phyloP scores from a whole-genome alignment of 2,329 filamentous ascomycete genomes.

The Chaetomium sp. region DNA sequence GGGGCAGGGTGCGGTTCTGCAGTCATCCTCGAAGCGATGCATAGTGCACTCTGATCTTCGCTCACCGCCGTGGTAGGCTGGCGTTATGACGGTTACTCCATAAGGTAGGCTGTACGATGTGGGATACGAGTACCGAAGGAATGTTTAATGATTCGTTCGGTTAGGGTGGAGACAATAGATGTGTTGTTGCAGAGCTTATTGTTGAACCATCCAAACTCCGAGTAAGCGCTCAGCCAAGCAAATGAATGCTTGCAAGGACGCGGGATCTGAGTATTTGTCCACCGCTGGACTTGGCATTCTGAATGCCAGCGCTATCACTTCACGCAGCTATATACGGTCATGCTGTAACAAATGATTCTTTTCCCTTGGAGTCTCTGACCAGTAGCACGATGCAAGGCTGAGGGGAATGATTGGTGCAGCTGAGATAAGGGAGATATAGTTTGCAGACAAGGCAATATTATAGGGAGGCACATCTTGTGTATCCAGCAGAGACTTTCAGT shows the following conservation, averaged over 20 bases:
- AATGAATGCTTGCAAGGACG: not conserved
- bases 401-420: no score
- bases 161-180: not conserved
- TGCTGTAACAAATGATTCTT: no score
- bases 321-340: no score
- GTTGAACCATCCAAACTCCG: not conserved
- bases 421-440: no score
- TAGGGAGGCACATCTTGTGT: no score
- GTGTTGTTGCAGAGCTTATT: not conserved
- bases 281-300: not conserved
- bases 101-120: not conserved
- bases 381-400: no score
- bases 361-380: no score
- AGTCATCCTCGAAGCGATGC: not conserved
- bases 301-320: not conserved
- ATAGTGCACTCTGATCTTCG: not conserved
- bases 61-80: not conserved
- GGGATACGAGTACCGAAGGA: not conserved
- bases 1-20: not conserved
- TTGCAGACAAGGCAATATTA: no score
- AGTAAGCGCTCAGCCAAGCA: conserved; percentile 1
- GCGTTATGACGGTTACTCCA: not conserved
- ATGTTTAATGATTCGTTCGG: not conserved
- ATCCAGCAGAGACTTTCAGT: no score
- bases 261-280: not conserved